Evolutionary conservation across 1,139 yeast genomes (phyloP), one percentile per base, ranked within the genome.

Genomic region (Schwanniomyces etchellsii): DNA sequence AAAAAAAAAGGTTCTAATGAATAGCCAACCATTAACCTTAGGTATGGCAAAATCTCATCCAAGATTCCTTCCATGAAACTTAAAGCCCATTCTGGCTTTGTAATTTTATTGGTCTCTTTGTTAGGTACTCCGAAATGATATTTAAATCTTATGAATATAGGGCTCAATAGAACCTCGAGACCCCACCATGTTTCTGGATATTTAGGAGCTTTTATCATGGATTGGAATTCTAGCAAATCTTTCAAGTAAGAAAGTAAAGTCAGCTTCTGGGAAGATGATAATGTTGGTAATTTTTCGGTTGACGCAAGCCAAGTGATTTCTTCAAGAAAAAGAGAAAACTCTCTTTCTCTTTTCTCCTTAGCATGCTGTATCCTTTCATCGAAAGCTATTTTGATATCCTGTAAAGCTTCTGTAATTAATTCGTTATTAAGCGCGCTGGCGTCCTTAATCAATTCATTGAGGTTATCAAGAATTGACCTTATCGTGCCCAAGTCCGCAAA

Each of bases 71-170:
- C 65, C 14, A 75, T 51, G 43, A 72, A 84, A 18, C 61, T 62
- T 36, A 81, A 67, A n/a, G 81, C 75, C 81, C 89, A 80, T 50
- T 85, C 95, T 0, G 95, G 95, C 45, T 78, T 80, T 34, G 83
- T 81, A 22, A 78, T 53, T 35, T 79, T 69, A 44, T 81, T 82
- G 0, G 94, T 82, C 13, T 77, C 80, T 28, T 62, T 64, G 14
- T 65, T 62, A 1, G 57, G 38, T 10, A 68, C 55, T 35, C 75
- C 77, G 53, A 89, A 89, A 54, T 89, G 96, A 55, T 70, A 89
- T 27, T 72, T 65, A 48, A 88, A 84, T 35, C 91, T 70, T 10
- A 73, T 51, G 15, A 62, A 63, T 34, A 84, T 70, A 5, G 81
- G 80, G 26, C 67, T 62, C 0, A 81, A 59, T 18, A 86, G 54